These are phyloP conservation scores for Verticillium nonalfalfae DNA, from an alignment of 2,329 filamentous ascomycete genomes.

Conservation along the genomic window DNA sequence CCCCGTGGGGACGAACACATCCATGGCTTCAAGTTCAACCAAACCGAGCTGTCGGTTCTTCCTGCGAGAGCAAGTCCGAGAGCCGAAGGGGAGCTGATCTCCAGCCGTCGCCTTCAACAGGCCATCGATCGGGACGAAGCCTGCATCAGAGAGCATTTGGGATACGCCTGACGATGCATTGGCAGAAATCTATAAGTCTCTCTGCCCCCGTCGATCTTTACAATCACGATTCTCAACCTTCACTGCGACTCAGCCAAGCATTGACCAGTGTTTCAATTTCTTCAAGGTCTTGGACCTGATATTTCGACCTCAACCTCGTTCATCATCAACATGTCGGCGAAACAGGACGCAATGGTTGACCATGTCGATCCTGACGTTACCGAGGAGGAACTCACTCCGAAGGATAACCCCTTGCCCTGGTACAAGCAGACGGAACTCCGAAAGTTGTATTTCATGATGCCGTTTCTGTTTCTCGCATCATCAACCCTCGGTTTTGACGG, in stretches of 20 bases:
- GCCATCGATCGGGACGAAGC: not conserved
- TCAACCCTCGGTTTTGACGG: slow-evolving; percentile 52
- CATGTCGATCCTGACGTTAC: not conserved
- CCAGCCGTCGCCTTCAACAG: not conserved
- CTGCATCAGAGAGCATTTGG: not conserved
- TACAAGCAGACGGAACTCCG: slow-evolving; percentile 46
- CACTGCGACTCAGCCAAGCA: not conserved
- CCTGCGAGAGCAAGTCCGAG: not conserved
- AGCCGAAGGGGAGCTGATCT: not conserved
- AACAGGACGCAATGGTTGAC: not conserved
- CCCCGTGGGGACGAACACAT: not conserved
- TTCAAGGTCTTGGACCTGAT: not conserved
- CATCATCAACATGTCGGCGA: not conserved
- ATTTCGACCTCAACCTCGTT: not conserved
- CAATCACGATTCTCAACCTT: not conserved
- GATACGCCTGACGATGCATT: not conserved
- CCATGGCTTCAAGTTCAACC: not conserved
- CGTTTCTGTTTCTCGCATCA: slow-evolving; percentile 46
- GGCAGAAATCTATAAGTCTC: not conserved
- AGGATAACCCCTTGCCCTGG: slow-evolving; percentile 45
- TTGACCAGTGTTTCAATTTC: not conserved
- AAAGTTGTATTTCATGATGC: slow-evolving; percentile 46
- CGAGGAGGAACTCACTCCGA: slow-evolving; percentile 36
- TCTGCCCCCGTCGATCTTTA: not conserved
- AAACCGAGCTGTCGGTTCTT: not conserved